These are phyloP conservation scores for Phytophthora kernoviae DNA, from an alignment of 352 stramenopile genomes.

Conservation along the genomic window DNA sequence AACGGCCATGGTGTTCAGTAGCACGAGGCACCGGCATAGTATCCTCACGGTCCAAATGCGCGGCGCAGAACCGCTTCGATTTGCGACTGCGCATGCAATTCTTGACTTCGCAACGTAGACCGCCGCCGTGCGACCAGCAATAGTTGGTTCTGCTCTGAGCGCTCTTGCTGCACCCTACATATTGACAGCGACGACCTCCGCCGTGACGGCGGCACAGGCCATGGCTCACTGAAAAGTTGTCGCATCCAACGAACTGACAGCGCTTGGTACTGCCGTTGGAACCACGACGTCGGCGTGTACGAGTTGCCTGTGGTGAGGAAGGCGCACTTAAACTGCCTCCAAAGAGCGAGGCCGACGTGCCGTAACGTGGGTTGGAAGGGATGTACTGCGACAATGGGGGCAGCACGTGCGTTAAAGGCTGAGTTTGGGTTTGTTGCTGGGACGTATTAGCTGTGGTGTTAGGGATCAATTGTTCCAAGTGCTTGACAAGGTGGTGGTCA, in stretches of 20 bases:
- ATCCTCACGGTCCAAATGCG: slow-evolving; percentile 38
- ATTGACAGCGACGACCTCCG: slow-evolving; percentile 55
- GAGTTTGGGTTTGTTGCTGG: neutral
- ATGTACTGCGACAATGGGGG: slow-evolving; percentile 26
- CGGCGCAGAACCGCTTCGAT: slow-evolving; percentile 56
- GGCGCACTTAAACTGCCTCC: slow-evolving; percentile 15
- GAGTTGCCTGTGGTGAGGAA: neutral
- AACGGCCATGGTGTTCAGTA: slow-evolving; percentile 12
- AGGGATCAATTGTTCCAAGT: slow-evolving; percentile 26
- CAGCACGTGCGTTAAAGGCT: slow-evolving; percentile 9
- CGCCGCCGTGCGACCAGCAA: slow-evolving; percentile 64
- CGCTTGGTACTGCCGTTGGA: slow-evolving; percentile 43
- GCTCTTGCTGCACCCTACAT: slow-evolving; percentile 47
- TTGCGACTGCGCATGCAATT: slow-evolving; percentile 59
- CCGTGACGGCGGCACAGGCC: slow-evolving; percentile 62
- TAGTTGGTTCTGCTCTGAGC: slow-evolving; percentile 57
- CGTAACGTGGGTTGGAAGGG: slow-evolving; percentile 9
- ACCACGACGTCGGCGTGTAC: slow-evolving; percentile 24
- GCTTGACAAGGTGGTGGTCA: slow-evolving; percentile 16
- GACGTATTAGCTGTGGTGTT: neutral
- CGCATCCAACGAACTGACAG: slow-evolving; percentile 56
- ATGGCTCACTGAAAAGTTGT: slow-evolving; percentile 60
- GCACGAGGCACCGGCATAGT: neutral
- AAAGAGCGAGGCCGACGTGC: slow-evolving; percentile 10
- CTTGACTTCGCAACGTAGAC: slow-evolving; percentile 58